A percentile compares a stretch with the other conserved stretches of the same genome.
These are phyloP conservation scores for Melaleuca quinquenervia DNA, from an alignment of 345 rosid genomes.

Conservation along the genomic window DNA sequence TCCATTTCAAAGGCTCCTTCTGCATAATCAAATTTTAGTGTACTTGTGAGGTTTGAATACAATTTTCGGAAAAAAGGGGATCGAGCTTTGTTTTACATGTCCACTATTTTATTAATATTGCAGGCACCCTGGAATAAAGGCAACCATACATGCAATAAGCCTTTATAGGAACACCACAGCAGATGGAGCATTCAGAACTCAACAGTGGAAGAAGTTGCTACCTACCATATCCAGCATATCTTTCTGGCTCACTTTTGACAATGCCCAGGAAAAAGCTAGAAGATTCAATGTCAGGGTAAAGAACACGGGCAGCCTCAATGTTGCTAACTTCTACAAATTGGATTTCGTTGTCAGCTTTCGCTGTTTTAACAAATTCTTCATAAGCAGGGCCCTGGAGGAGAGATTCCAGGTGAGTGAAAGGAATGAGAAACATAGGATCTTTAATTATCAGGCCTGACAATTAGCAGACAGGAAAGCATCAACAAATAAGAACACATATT, in stretches of 20 bases:
- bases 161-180: neutral
- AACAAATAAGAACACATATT: neutral
- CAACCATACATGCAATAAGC: neutral
- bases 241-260: slow-evolving; percentile 78
- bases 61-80: neutral
- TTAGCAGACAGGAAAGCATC: neutral
- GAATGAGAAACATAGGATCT: neutral
- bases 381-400: slow-evolving; percentile 42
- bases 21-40: slow-evolving; percentile 18
- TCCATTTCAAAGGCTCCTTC: slow-evolving; percentile 48
- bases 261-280: slow-evolving; percentile 40
- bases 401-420: neutral
- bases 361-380: slow-evolving; percentile 64
- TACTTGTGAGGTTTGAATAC: neutral
- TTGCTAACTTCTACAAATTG: slow-evolving; percentile 58
- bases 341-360: slow-evolving; percentile 47
- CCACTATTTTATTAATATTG: neutral
- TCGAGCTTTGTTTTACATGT: neutral
- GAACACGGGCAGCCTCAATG: slow-evolving; percentile 34
- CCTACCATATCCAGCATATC: slow-evolving; percentile 62
- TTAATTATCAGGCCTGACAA: neutral
- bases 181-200: neutral
- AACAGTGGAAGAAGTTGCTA: neutral
- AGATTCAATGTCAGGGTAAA: slow-evolving; percentile 41
- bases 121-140: neutral